Evolutionary conservation across 768 basidiomycete genomes (phyloP).

Genomic region (Trametes sanguinea): DNA sequence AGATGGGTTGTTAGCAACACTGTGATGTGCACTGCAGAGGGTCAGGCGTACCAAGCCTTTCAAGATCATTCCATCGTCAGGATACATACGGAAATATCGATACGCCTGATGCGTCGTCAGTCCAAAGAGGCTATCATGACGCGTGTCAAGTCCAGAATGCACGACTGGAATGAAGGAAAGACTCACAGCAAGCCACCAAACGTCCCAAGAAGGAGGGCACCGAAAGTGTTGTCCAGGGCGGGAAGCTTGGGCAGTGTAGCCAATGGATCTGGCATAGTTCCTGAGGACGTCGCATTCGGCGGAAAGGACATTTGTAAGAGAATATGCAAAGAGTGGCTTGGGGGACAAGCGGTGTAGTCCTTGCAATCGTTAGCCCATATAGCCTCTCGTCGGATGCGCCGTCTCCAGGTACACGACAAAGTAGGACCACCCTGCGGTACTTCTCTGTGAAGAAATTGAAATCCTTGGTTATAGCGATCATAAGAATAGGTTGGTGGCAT

Average conservation of each 20-base stretch:
- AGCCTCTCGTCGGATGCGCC: no score
- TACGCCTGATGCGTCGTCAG: neutral
- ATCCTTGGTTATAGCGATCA: no score
- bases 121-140: neutral
- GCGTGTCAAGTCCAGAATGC: neutral
- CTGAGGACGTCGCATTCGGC: neutral
- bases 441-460: no score
- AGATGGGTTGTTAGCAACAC: neutral
- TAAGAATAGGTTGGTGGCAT: no score
- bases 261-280: neutral
- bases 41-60: neutral
- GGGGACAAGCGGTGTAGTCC: no score
- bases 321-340: no score
- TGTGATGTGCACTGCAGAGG: neutral
- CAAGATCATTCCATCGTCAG: neutral
- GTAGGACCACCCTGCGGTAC: no score
- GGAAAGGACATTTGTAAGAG: no score
- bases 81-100: neutral
- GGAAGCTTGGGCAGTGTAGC: neutral
- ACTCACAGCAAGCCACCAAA: neutral
- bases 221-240: neutral
- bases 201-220: neutral
- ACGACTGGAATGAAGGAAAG: neutral
- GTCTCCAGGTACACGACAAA: no score
- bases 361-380: no score